These are phyloP conservation scores for Leucosporidium creatinivorum DNA, from an alignment of 768 basidiomycete species.

Conservation along the genomic window DNA sequence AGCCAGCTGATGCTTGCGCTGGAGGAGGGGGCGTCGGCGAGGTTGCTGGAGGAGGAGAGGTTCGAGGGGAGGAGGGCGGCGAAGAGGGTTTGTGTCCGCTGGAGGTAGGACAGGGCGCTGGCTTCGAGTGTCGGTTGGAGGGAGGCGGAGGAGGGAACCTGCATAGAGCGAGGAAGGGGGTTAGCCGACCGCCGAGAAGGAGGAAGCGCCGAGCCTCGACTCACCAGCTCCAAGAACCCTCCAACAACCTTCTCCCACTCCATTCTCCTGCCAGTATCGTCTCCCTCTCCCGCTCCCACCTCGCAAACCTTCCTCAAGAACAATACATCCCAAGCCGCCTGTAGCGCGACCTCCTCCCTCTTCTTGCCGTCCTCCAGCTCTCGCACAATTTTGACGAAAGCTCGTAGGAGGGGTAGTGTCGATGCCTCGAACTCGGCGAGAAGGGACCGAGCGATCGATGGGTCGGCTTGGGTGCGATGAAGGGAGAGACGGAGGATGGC, in stretches of 20 bases:
- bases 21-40: not conserved
- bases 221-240: not conserved
- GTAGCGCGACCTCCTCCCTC: not conserved
- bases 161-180: too few relatives aligned
- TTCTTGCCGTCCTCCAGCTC: not conserved
- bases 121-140: not conserved
- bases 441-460: not conserved
- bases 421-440: not conserved
- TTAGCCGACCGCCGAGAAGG: not conserved
- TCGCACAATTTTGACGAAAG: not conserved
- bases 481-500: not conserved
- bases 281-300: not conserved
- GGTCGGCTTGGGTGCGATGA: constrained; percentile 3
- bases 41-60: not conserved
- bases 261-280: not conserved
- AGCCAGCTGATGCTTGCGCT: not conserved
- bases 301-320: constrained; percentile 12
- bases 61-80: constrained; percentile 4
- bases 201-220: too few relatives aligned
- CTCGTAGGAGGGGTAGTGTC: not conserved
- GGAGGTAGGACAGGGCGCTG: constrained; percentile 8
- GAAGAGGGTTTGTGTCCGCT: constrained; percentile 22
- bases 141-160: not conserved
- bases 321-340: constrained; percentile 13
- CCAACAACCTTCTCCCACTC: not conserved